Percentiles rank a stretch among this genome's conserved stretches.
phyloP scores from a whole-genome alignment of 768 basidiomycete species.

The Termitomyces sp. region DNA sequence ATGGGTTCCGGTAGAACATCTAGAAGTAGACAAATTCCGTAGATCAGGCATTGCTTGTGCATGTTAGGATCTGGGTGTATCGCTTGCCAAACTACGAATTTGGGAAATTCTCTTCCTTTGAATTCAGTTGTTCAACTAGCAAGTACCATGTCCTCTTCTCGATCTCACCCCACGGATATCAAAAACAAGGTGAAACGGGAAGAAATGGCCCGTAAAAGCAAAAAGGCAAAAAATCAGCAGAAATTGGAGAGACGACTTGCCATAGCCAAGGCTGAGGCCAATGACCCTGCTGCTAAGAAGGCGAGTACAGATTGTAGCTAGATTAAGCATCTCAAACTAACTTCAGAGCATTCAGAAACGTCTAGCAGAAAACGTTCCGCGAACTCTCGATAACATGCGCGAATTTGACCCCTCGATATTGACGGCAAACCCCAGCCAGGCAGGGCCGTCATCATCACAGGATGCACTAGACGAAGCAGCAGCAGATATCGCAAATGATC shows the following conservation, averaged over 20 bases:
- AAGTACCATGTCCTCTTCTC: constrained; percentile 44
- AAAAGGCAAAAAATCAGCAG: constrained; percentile 71
- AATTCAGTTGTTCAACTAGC: not conserved
- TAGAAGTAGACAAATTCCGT: not conserved
- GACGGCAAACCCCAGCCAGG: constrained; percentile 43
- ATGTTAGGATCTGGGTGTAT: not conserved
- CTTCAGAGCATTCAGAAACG: constrained; percentile 53
- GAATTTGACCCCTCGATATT: constrained; percentile 73
- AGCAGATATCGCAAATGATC: constrained; percentile 67
- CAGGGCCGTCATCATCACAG: constrained; percentile 28
- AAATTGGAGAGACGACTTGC: constrained; percentile 81
- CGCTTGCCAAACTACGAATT: not conserved
- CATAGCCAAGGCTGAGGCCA: constrained; percentile 68
- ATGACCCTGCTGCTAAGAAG: constrained; percentile 73
- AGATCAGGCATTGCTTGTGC: constrained; percentile 7
- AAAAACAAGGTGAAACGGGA: constrained; percentile 89
- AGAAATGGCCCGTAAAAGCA: constrained; percentile 65
- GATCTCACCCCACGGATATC: constrained; percentile 64
- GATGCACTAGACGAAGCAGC: constrained; percentile 52
- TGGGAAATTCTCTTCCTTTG: not conserved
- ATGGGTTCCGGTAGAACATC: not conserved
- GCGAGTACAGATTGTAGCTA: constrained; percentile 31
- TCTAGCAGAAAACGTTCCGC: constrained; percentile 77
- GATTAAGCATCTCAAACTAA: not conserved
- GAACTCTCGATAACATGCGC: constrained; percentile 90